These are phyloP conservation scores for Fraxinus excelsior DNA, from an alignment of 257 asterid genomes.

Conservation along the genomic window DNA sequence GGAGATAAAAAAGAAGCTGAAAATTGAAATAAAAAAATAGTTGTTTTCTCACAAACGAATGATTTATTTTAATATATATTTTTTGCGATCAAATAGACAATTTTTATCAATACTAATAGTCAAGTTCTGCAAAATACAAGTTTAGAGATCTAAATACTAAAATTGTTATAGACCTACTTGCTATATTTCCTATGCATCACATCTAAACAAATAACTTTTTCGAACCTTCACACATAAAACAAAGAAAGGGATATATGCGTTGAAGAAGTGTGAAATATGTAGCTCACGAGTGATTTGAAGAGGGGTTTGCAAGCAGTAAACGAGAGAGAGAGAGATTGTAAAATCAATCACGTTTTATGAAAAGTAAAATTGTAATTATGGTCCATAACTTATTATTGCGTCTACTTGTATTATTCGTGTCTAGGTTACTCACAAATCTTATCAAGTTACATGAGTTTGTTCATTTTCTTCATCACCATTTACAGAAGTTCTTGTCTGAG, in stretches of 20 bases:
- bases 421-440: too few relatives aligned
- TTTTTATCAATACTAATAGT: too few relatives aligned
- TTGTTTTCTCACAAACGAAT: too few relatives aligned
- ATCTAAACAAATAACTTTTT: background rate
- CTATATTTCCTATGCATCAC: background rate
- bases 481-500: too few relatives aligned
- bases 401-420: background rate
- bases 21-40: too few relatives aligned
- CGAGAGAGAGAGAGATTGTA: constrained; percentile 16
- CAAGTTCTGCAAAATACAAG: too few relatives aligned
- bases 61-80: too few relatives aligned
- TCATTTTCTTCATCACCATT: too few relatives aligned
- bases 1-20: too few relatives aligned
- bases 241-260: background rate
- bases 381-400: background rate
- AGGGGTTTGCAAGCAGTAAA: background rate
- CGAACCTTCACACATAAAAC: background rate
- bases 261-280: background rate
- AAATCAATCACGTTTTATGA: constrained; percentile 19
- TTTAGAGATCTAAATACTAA: background rate
- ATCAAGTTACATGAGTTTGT: too few relatives aligned
- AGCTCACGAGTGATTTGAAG: background rate
- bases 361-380: background rate
- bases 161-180: background rate
- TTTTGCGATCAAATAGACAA: too few relatives aligned